These are phyloP conservation scores for Boletus tylopilopsis DNA, from an alignment of 768 basidiomycete species.

Conservation along the genomic window DNA sequence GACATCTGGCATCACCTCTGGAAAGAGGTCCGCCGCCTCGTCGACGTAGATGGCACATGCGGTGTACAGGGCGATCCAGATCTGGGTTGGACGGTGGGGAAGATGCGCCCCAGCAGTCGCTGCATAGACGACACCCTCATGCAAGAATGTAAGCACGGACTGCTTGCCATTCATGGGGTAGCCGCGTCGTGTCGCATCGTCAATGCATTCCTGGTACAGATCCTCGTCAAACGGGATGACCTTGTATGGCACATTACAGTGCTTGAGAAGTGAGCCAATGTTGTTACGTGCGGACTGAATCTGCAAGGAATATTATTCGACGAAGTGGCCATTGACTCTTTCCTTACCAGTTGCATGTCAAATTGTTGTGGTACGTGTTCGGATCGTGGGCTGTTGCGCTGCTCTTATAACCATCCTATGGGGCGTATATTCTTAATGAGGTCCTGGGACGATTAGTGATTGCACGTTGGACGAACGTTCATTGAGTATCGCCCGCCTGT, in stretches of 20 bases:
- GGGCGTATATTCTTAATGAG: no score
- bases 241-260: conserved; percentile 14
- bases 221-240: conserved; percentile 10
- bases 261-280: conserved; percentile 13
- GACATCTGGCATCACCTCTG: conserved; percentile 18
- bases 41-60: conserved; percentile 37
- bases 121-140: conserved; percentile 28
- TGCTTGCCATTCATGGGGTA: conserved; percentile 22
- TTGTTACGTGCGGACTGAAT: conserved; percentile 9
- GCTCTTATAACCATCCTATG: conserved; percentile 7
- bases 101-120: conserved; percentile 31
- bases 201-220: conserved; percentile 21
- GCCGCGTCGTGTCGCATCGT: conserved; percentile 21
- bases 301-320: conserved; percentile 5
- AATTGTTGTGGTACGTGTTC: neutral
- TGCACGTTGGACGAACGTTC: conserved; percentile 1
- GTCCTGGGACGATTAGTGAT: neutral
- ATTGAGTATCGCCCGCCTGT: neutral
- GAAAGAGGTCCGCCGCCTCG: conserved; percentile 29
- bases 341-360: conserved; percentile 14
- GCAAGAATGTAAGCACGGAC: conserved; percentile 30
- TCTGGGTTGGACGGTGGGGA: conserved; percentile 9
- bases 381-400: neutral
- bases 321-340: neutral
- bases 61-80: conserved; percentile 39